Conservation (phyloP, 73 alveolate species). For the Symbiodinium natans region DNA sequence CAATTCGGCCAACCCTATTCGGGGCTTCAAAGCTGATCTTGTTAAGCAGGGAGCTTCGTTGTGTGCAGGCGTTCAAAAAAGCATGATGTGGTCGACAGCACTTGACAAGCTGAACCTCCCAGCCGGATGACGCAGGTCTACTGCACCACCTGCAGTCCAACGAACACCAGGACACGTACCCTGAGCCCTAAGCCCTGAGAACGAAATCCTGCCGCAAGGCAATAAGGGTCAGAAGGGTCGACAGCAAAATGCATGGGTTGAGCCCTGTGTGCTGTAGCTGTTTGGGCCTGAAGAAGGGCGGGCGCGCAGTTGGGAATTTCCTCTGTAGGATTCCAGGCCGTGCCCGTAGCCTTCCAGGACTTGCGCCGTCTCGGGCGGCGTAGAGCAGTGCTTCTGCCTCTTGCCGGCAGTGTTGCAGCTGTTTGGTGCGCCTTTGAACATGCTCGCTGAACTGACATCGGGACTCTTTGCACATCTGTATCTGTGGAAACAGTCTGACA, state of each 20-base stretch:
- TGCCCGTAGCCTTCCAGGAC: constrained; percentile 10
- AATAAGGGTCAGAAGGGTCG: no score
- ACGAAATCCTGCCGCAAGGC: no score
- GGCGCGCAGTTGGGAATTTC: neutral
- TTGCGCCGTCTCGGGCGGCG: constrained; percentile 40
- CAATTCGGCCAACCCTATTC: no score
- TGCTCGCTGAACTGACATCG: no score
- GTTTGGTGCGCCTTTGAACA: neutral
- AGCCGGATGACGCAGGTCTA: constrained; percentile 8
- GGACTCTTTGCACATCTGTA: no score
- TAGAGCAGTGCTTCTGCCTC: constrained; percentile 36
- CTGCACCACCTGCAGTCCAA: constrained; percentile 52
- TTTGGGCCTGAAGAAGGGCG: neutral
- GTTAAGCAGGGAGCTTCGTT: no score
- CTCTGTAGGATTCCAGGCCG: no score
- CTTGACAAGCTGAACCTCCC: neutral
- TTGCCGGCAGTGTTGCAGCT: neutral
- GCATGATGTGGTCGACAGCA: neutral
- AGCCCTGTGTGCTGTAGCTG: neutral
- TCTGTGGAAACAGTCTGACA: no score
- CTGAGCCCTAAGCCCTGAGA: no score
- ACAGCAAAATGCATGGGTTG: neutral
- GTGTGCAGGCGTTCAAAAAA: no score
- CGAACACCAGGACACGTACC: constrained; percentile 44
- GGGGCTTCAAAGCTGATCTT: no score